phyloP scores from a whole-genome alignment of 805 yeast genomes.

The Saturnispora diversa region DNA sequence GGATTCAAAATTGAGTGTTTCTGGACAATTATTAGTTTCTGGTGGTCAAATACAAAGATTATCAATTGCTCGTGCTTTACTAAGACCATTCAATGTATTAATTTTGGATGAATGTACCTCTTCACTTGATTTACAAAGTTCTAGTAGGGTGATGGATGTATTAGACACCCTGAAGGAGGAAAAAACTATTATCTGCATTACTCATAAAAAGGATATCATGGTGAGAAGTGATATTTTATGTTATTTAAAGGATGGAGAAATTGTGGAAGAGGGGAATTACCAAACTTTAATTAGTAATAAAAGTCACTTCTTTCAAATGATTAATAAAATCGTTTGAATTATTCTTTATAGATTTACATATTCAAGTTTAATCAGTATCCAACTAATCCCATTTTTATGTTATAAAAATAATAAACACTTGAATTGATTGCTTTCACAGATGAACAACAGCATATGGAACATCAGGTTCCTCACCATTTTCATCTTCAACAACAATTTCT shows the following conservation, averaged over 20 bases:
- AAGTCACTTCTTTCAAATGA: slow-evolving; percentile 14
- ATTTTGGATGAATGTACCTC: slow-evolving; percentile 89
- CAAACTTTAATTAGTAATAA: slow-evolving; percentile 9
- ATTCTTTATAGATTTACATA: background rate
- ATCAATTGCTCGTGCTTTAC: slow-evolving; percentile 73
- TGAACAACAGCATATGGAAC: slow-evolving; percentile 78
- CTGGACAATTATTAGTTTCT: slow-evolving; percentile 43
- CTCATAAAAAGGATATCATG: slow-evolving; percentile 70
- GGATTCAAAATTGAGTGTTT: slow-evolving; percentile 49
- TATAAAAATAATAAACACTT: slow-evolving; percentile 3
- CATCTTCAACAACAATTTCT: slow-evolving; percentile 89
- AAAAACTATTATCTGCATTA: slow-evolving; percentile 50
- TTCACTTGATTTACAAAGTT: slow-evolving; percentile 64
- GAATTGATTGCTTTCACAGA: slow-evolving; percentile 21
- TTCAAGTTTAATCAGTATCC: background rate
- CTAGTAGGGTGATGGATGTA: slow-evolving; percentile 41
- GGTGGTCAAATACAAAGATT: slow-evolving; percentile 90
- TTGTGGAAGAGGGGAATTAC: slow-evolving; percentile 38
- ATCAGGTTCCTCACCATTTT: slow-evolving; percentile 90
- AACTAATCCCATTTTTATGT: background rate
- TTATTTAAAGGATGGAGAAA: slow-evolving; percentile 40
- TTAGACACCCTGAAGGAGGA: slow-evolving; percentile 30
- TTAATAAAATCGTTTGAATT: slow-evolving; percentile 4
- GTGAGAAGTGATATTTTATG: slow-evolving; percentile 44
- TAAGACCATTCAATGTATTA: slow-evolving; percentile 56